Evolutionary conservation across 352 stramenopile genomes (phyloP).

Genomic region (Globisporangium radiosum): DNA sequence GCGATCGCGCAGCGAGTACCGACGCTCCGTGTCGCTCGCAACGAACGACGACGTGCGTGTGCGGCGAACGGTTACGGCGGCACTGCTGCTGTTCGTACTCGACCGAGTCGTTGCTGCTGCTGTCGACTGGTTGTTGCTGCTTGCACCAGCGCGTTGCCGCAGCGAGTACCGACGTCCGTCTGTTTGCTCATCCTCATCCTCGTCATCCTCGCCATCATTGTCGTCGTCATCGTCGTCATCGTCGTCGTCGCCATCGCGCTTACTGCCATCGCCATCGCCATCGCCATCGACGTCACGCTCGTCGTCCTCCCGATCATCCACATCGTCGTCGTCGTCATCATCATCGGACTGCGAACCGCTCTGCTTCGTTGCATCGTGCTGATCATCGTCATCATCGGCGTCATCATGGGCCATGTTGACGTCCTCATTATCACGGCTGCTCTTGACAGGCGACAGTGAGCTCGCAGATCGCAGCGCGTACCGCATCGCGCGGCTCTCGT

Average conservation of each 20-base stretch:
- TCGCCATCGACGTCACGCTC: constrained; percentile 9
- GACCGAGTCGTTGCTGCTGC: constrained; percentile 15
- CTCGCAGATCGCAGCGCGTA: constrained; percentile 54
- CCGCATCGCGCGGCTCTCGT: constrained; percentile 24
- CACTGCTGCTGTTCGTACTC: constrained; percentile 1
- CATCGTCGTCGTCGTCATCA: constrained; percentile 18
- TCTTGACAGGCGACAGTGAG: constrained; percentile 12
- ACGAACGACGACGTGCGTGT: constrained; percentile 13
- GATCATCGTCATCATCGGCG: too few relatives aligned
- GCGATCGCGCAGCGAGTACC: constrained; percentile 69
- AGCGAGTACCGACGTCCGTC: constrained; percentile 12
- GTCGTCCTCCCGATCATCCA: constrained; percentile 15
- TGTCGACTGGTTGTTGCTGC: constrained; percentile 10
- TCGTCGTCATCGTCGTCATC: constrained; percentile 12
- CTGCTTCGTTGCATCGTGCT: constrained; percentile 10
- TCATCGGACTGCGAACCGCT: constrained; percentile 12
- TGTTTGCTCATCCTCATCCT: constrained; percentile 1
- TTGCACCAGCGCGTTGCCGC: constrained; percentile 9
- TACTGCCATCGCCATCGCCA: constrained; percentile 18
- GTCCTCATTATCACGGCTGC: too few relatives aligned
- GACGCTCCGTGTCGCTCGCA: constrained; percentile 22
- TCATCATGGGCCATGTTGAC: too few relatives aligned
- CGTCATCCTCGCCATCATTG: constrained; percentile 1
- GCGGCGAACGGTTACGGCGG: background rate
- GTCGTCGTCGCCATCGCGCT: constrained; percentile 18